phyloP scores from a whole-genome alignment of 495 filamentous ascomycete genomes.

The Talaromyces trachyspermus region DNA sequence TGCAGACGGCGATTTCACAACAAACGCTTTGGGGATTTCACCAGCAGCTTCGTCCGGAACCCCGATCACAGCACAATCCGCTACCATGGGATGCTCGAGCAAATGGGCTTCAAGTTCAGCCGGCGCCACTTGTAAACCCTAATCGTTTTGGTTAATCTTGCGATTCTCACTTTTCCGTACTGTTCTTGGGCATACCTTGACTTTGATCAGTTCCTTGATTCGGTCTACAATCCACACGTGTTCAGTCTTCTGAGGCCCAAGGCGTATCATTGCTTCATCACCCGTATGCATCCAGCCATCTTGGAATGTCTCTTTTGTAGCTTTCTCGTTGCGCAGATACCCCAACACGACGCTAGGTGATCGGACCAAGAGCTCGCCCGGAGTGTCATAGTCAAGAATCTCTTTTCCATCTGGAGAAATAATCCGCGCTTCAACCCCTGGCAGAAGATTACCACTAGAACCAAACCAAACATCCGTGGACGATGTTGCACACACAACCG shows the following conservation, averaged over 20 bases:
- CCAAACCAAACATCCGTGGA: constrained; percentile 64
- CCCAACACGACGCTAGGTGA: constrained; percentile 72
- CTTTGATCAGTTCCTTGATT: constrained; percentile 91
- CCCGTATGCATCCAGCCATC: constrained; percentile 81
- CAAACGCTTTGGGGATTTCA: constrained; percentile 81
- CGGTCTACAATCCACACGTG: constrained; percentile 82
- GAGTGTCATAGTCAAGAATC: constrained; percentile 66
- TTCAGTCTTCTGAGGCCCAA: constrained; percentile 57
- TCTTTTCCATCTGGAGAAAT: constrained; percentile 68
- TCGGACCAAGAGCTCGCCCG: constrained; percentile 73
- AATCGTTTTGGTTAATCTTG: not conserved
- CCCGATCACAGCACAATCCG: constrained; percentile 79
- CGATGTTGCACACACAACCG: constrained; percentile 61
- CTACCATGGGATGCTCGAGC: constrained; percentile 70
- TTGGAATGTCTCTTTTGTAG: constrained; percentile 71
- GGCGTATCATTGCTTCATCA: constrained; percentile 69
- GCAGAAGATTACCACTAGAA: constrained; percentile 64
- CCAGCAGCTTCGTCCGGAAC: constrained; percentile 68
- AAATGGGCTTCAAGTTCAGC: constrained; percentile 88
- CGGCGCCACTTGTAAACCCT: constrained; percentile 87
- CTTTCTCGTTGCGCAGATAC: constrained; percentile 79
- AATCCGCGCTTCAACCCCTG: constrained; percentile 60
- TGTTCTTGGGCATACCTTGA: constrained; percentile 53
- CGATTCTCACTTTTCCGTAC: not conserved
- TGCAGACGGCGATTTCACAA: constrained; percentile 62